These are phyloP conservation scores for Salvia splendens DNA, from an alignment of 257 asterid species.

Conservation along the genomic window DNA sequence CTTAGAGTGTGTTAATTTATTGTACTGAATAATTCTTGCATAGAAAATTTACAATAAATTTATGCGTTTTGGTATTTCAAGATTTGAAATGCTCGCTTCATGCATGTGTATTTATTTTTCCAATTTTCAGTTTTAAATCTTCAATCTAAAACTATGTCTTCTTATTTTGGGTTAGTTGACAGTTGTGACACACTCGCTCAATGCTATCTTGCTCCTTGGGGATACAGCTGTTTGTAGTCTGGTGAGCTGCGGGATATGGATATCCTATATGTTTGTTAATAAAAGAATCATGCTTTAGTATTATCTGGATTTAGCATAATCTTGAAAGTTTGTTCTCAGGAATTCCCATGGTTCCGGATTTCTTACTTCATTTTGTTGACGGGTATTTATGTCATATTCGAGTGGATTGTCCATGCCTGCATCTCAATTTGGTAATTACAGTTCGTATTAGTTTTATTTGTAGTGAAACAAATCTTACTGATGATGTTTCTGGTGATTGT, in stretches of 20 bases:
- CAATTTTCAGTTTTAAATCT: conserved; percentile 2
- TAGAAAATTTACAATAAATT: conserved; percentile 1
- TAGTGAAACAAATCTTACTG: conserved; percentile 16
- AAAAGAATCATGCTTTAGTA: conserved; percentile 9
- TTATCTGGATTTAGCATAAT: conserved; percentile 12
- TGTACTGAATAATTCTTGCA: neutral
- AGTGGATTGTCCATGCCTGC: conserved; percentile 80
- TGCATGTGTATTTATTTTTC: conserved; percentile 15
- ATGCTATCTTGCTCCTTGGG: conserved; percentile 68
- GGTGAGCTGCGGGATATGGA: conserved; percentile 54
- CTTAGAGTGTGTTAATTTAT: neutral
- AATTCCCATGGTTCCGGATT: conserved; percentile 79
- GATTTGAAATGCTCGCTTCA: conserved; percentile 1
- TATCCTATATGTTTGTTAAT: conserved; percentile 25
- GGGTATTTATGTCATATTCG: conserved; percentile 74
- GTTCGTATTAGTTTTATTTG: conserved; percentile 2
- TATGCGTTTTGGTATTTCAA: conserved; percentile 12
- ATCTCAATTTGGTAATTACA: conserved; percentile 56
- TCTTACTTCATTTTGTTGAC: conserved; percentile 77
- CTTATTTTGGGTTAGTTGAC: conserved; percentile 64
- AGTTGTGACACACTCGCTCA: conserved; percentile 80
- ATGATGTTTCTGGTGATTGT: conserved; percentile 12
- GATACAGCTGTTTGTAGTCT: conserved; percentile 75
- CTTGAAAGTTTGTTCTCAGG: conserved; percentile 47
- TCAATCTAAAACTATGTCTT: conserved; percentile 24